Evolutionary conservation across 2,329 filamentous ascomycete species (phyloP).

Genomic region (Calonectria crousiana): DNA sequence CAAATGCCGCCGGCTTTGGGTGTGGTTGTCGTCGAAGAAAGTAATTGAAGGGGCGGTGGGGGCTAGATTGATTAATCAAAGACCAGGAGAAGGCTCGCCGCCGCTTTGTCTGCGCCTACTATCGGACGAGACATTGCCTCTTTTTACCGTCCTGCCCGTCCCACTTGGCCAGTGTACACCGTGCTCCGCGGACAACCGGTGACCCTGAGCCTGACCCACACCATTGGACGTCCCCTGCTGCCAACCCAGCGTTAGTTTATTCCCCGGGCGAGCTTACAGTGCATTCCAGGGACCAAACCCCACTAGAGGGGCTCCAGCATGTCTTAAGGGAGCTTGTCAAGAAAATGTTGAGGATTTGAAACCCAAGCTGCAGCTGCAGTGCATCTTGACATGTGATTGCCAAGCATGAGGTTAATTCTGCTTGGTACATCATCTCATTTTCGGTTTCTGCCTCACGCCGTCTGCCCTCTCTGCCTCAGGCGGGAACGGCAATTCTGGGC

Average conservation of each 20-base stretch:
- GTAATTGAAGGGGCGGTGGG: constrained; percentile 12
- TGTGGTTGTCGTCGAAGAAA: neutral
- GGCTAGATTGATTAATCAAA: neutral
- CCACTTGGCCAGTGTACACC: constrained; percentile 3
- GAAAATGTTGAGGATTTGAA: constrained; percentile 2
- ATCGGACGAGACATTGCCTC: constrained; percentile 1
- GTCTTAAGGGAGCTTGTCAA: neutral
- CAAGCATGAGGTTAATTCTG: neutral
- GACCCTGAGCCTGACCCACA: neutral
- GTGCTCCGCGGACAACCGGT: constrained; percentile 15
- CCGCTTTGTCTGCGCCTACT: neutral
- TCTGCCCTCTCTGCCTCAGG: neutral
- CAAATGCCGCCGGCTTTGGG: neutral
- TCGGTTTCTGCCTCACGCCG: neutral
- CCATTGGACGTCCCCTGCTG: neutral
- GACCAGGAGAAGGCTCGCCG: neutral
- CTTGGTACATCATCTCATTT: neutral
- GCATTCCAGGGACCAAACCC: neutral
- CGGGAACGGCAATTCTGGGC: neutral
- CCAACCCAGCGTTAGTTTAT: neutral
- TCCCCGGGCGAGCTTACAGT: neutral
- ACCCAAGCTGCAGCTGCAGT: neutral
- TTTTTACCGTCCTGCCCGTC: neutral
- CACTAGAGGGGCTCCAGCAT: neutral
- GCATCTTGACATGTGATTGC: constrained; percentile 4